Evolutionary conservation across 352 stramenopile genomes (phyloP).

Genomic region (Phytophthora pini): DNA sequence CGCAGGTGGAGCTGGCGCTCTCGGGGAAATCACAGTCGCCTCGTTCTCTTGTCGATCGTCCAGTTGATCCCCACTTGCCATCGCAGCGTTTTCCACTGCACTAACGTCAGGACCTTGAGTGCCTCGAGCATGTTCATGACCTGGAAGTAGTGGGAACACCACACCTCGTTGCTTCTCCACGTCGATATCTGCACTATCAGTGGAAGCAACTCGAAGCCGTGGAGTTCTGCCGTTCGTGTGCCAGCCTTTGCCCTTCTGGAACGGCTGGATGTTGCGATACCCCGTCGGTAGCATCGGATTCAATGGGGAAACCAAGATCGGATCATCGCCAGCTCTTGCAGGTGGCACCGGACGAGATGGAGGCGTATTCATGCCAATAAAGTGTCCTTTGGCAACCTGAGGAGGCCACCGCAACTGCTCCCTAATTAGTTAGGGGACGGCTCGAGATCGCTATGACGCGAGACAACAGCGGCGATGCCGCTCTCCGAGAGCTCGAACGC

Average conservation of each 20-base stretch:
- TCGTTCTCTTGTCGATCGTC: constrained; percentile 36
- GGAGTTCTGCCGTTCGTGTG: constrained; percentile 57
- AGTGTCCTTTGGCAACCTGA: constrained; percentile 17
- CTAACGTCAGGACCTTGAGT: constrained; percentile 27
- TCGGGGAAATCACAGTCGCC: constrained; percentile 21
- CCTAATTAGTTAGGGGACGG: constrained; percentile 31
- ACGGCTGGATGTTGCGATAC: constrained; percentile 73
- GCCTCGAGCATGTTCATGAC: constrained; percentile 18
- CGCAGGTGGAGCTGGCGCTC: constrained; percentile 17
- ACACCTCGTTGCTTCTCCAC: constrained; percentile 40
- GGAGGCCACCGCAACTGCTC: constrained; percentile 13
- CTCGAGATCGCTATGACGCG: constrained; percentile 23
- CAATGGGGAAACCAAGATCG: constrained; percentile 57
- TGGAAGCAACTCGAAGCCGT: constrained; percentile 13
- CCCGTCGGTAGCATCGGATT: constrained; percentile 64
- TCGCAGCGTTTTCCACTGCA: constrained; percentile 22
- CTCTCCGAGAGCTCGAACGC: constrained; percentile 53
- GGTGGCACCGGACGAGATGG: constrained; percentile 19
- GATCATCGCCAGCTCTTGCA: constrained; percentile 17
- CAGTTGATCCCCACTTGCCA: constrained; percentile 1
- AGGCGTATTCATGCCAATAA: constrained; percentile 19
- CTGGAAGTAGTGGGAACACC: constrained; percentile 50
- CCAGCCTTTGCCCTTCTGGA: constrained; percentile 73
- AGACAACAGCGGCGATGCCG: constrained; percentile 29
- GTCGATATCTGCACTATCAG: constrained; percentile 8